Base-by-base conservation (phyloP, 2,329 filamentous ascomycete genomes). In the Cladophialophora carrionii region DNA sequence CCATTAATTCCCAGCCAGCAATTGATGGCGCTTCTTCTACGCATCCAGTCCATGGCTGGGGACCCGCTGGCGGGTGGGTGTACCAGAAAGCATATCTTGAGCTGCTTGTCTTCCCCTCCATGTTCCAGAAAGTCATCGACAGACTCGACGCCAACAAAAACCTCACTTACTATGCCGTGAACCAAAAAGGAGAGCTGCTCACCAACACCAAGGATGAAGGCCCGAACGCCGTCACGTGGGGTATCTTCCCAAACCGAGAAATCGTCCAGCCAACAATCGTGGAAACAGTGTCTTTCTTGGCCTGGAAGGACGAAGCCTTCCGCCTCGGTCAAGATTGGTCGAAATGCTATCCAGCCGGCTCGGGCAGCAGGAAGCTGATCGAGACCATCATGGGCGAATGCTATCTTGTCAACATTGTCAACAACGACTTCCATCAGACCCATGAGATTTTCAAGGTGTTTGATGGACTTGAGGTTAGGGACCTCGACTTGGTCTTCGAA, bases 201-300 rank as follows among this genome's bases (percentile, higher is more conserved):
- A 95, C 92, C 31, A 98, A 99, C 74, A 88, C 92, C 1, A 88
- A 88, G 8, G 86, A 87, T 24, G 92, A 96, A 71, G 91, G 92
- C 5, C 95, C 95, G 43, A 99, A 99, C 73, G 95, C 95, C n/a
- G 91, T 99, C 57, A 99, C 95, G 1, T 99, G 95, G 95, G 95
- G 95, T 78, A 96, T 99, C 37, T 99, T 98, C 81, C 94, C 95
- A 0, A 95, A 95, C 64, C 96, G 98, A 77, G 95, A 99, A 78
- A 97, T 99, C 75, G 93, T 99, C n/a, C 95, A 99, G 78, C 95
- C 95, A 14, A 99, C 95, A n/a, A 97, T 99, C 73, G 95, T 99
- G 59, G 95, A 99, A 80, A 96, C 91, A 20, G 89, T 99, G 76
- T 96, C 91, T 76, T 99, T 99, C 85, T 82, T 99, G 61, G 95